Evolutionary conservation across 768 basidiomycete genomes (phyloP), one percentile per base, ranked within the genome.

Genomic region (Mycena latifolia): DNA sequence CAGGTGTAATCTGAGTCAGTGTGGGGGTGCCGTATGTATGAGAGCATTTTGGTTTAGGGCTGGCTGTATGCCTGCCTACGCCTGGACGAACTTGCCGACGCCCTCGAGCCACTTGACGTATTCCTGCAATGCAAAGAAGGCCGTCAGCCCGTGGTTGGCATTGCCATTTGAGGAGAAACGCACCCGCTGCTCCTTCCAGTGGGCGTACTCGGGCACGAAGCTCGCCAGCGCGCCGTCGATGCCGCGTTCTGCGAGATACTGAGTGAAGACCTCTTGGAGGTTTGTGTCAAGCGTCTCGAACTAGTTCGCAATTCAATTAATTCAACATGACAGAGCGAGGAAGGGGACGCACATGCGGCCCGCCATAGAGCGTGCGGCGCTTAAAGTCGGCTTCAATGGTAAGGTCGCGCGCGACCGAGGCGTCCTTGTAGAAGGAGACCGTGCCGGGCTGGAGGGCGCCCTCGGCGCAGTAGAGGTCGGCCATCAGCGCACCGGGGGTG

Each of bases 361-460:
- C 97, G 74, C 95, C 89, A 84, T 97, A 98, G 67, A 93, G 80
- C 2, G 92, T 94, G 20, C 95, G 88, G 46, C 96, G 89, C 75
- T 91, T 92, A 93, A 94, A 98, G 80, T 98, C 96, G 12, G 94
- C 92, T 69, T 99, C 95, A 5, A 93, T 92, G 9, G 89, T 93
- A 71, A 95, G 79, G 12, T 92, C 92, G 24, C 88, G 90, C 14
- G 89, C 95, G 24, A 93, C 67, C 73, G 88, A 84, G 41, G 83
- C 80, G 67, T 94, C 91, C 0, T 82, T 77, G 80, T 96, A 98
- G 84, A 84, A 96, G 1, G 94, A 88, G 64, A 95, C 87, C 78
- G 93, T 96, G 76, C 97, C 96, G 55, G 95, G 83, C 12, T 91
- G 77, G 73, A 97, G 94, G 20, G 84, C 75, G 47, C 91, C 92